Conservation (phyloP, 768 basidiomycete genomes). For the Krasilnikovozyma curviuscula region DNA sequence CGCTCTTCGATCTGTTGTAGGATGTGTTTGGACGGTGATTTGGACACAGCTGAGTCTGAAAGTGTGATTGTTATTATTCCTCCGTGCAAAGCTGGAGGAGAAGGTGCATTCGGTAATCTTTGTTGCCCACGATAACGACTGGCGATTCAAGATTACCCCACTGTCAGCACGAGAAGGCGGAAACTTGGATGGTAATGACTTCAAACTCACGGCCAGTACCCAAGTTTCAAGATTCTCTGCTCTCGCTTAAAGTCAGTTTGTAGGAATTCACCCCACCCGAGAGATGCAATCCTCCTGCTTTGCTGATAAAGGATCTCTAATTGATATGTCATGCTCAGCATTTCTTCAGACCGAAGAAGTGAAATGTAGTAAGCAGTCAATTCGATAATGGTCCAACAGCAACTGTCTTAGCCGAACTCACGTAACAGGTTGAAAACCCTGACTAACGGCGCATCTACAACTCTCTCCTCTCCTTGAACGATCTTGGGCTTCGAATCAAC, state of each 20-base stretch:
- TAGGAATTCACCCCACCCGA: conserved; percentile 70
- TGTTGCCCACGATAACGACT: background rate
- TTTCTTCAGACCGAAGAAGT: conserved; percentile 35
- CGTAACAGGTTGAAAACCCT: conserved; percentile 76
- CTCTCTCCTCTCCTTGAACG: background rate
- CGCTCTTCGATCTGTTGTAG: conserved; percentile 12
- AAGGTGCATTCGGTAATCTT: conserved; percentile 28
- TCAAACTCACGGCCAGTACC: conserved; percentile 64
- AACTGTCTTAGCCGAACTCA: conserved; percentile 31
- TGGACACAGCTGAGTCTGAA: background rate
- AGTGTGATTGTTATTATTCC: background rate
- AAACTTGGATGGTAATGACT: conserved; percentile 1
- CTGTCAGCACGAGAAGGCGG: no score
- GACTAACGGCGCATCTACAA: conserved; percentile 60
- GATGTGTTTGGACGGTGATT: background rate
- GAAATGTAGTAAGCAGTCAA: conserved; percentile 6
- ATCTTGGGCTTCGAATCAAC: background rate
- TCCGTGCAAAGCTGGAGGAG: conserved; percentile 16
- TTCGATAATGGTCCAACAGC: background rate
- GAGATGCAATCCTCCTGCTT: conserved; percentile 46
- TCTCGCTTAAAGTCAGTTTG: conserved; percentile 48
- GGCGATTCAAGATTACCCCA: background rate
- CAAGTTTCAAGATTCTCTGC: conserved; percentile 46
- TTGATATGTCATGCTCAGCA: conserved; percentile 82
- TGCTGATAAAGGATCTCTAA: conserved; percentile 48